Evolutionary conservation across 1,139 yeast genomes (phyloP).

Genomic region (Eremothecium coryli): DNA sequence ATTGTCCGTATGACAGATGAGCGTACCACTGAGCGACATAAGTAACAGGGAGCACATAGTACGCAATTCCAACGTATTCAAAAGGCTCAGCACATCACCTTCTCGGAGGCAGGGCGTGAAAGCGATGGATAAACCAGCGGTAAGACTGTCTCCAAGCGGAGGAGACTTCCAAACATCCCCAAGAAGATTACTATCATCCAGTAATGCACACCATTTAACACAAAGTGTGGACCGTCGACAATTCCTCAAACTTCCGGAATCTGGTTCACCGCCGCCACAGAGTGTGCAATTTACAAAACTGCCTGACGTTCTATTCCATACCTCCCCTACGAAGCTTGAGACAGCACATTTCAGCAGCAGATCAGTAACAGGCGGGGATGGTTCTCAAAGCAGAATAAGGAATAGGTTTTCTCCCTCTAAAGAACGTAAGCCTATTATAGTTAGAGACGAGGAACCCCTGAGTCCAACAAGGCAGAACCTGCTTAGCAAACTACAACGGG

Average conservation of each 20-base stretch:
- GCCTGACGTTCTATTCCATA: conserved; percentile 14
- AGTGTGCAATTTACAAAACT: not conserved
- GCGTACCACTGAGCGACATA: conserved; percentile 3
- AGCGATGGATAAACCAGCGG: conserved; percentile 20
- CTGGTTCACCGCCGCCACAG: not conserved
- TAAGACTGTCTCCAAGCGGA: conserved; percentile 19
- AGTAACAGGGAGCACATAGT: conserved; percentile 1
- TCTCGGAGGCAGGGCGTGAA: conserved; percentile 11
- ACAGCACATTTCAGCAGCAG: conserved; percentile 11
- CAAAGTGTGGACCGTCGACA: conserved; percentile 16
- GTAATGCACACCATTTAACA: conserved; percentile 12
- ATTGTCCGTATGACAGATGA: not conserved
- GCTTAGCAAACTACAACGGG: conserved; percentile 9
- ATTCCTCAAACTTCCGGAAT: not conserved
- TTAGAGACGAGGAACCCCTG: not conserved
- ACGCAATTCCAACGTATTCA: conserved; percentile 13
- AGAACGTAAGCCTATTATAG: conserved; percentile 2
- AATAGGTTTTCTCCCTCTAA: conserved; percentile 14
- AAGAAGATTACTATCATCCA: conserved; percentile 16
- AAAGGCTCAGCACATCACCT: conserved; percentile 23
- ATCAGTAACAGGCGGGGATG: conserved; percentile 21
- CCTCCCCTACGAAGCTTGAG: conserved; percentile 18
- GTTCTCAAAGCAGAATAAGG: conserved; percentile 21
- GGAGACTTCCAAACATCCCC: conserved; percentile 15
- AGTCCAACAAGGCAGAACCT: conserved; percentile 8